Evolutionary conservation across 805 yeast species (phyloP), one percentile per base, ranked within the genome.

Genomic region (Nakazawaea siamensis): DNA sequence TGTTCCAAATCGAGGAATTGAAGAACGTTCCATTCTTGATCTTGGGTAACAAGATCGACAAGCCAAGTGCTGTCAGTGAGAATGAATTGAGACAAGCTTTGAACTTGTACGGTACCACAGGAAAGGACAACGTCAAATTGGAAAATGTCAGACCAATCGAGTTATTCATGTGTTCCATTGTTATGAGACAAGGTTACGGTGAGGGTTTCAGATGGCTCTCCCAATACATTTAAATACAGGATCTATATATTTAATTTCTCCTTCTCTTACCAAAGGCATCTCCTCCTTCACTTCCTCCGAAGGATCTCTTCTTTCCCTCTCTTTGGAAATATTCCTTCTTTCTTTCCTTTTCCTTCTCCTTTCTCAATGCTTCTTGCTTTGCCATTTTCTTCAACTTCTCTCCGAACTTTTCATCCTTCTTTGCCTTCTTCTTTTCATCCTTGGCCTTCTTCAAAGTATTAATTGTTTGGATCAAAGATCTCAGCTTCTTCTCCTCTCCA

Each of bases 171-270:
- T 90, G 95, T 63, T 86, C 96, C 18, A 95, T 92, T 46, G 96
- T 88, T 38, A 83, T 88, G 95, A 85, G 97, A 73, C 88, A 85
- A 62, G 99, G 98, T 51, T 92, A 92, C 62, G 94, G 95, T 42
- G 97, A 92, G 51, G 98, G 95, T 44, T 87, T 92, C 75, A 83
- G 86, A 73, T 92, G 97, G 97, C 76, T 92, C 55, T 86, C 96
- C 43, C 95, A 92, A 66, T 90, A 83, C 64, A 90, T 90, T 51
- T 90, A 9, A 30, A 15, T 20, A 20, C 15, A 7, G 15, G 8
- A 29, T 29, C 17, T 29, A 29, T 15, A 7, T 10, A 9, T 7
- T 38, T 34, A 33, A 21, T 32, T 29, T 36, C 33, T 31, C 34
- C 39, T 38, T 31, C 26, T 24, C 31, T 40, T 50, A 26, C 57